These are phyloP conservation scores for Pseudognaphalium luteoalbum DNA, from an alignment of 129 eudicot species.

Conservation along the genomic window DNA sequence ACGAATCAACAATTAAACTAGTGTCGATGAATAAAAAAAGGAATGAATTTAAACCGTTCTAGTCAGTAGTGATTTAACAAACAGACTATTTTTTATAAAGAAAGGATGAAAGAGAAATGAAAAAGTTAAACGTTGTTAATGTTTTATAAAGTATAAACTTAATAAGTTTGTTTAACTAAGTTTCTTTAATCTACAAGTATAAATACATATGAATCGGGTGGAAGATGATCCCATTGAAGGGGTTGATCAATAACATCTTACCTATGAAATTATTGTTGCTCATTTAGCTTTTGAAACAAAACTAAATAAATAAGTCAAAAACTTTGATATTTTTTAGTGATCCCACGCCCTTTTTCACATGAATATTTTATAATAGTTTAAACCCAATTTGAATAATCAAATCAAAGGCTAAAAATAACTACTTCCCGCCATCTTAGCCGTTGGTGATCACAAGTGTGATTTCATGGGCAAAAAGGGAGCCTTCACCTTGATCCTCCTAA, in stretches of 20 bases:
- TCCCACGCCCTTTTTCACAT: slow-evolving; percentile 37
- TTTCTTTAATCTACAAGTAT: not conserved
- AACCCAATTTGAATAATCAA: slow-evolving; percentile 10
- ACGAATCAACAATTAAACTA: too few relatives aligned
- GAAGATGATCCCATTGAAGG: slow-evolving; percentile 12
- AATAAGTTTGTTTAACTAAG: not conserved
- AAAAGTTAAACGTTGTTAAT: too few relatives aligned
- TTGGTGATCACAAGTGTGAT: slow-evolving; percentile 49
- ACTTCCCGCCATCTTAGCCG: slow-evolving; percentile 66
- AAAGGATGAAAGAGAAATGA: too few relatives aligned
- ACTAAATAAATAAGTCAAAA: not conserved
- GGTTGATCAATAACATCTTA: slow-evolving; percentile 19
- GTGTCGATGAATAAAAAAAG: too few relatives aligned
- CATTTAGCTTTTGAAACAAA: not conserved
- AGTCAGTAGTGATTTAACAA: too few relatives aligned
- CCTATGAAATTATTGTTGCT: slow-evolving; percentile 7
- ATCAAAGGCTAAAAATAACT: slow-evolving; percentile 1
- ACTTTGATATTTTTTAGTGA: not conserved
- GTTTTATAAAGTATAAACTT: too few relatives aligned
- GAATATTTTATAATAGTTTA: slow-evolving; percentile 16
- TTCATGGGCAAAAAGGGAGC: slow-evolving; percentile 75
- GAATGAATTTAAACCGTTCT: too few relatives aligned
- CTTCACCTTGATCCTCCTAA: slow-evolving; percentile 58
- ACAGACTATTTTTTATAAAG: too few relatives aligned
- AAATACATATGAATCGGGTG: slow-evolving; percentile 5